These are phyloP conservation scores for Cercospora berteroae DNA, from an alignment of 2,329 filamentous ascomycete species.

Conservation along the genomic window DNA sequence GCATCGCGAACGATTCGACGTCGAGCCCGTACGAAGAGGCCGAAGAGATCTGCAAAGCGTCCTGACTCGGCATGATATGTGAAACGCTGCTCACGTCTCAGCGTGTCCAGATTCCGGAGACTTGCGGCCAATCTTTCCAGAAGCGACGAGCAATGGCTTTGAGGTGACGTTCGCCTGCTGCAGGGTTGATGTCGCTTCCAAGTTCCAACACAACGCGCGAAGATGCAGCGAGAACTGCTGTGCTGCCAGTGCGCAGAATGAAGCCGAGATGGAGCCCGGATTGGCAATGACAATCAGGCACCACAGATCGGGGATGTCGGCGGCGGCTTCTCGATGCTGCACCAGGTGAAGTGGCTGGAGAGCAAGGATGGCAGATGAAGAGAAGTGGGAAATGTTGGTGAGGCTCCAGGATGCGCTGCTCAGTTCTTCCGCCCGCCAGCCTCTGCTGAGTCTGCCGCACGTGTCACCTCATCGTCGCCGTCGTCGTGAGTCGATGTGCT, in stretches of 20 bases:
- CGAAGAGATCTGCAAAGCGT: background rate
- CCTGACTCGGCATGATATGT: background rate
- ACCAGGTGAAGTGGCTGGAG: background rate
- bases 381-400: background rate
- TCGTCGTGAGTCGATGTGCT: background rate
- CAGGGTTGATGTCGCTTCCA: background rate
- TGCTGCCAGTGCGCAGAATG: background rate
- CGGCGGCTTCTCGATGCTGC: background rate
- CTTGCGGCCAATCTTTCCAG: background rate
- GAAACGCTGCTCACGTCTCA: conserved; percentile 2
- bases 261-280: background rate
- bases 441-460: background rate
- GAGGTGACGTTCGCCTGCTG: background rate
- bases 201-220: too few relatives aligned
- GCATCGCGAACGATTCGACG: background rate
- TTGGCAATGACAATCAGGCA: background rate
- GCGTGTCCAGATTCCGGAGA: background rate
- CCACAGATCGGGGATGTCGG: background rate
- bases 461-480: background rate
- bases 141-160: background rate
- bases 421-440: background rate
- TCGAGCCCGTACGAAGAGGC: background rate
- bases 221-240: background rate
- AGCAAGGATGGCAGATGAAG: background rate
- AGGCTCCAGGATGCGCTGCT: background rate